Conservation (phyloP, 2,329 filamentous ascomycete species). For the Elsinoe batatas region DNA sequence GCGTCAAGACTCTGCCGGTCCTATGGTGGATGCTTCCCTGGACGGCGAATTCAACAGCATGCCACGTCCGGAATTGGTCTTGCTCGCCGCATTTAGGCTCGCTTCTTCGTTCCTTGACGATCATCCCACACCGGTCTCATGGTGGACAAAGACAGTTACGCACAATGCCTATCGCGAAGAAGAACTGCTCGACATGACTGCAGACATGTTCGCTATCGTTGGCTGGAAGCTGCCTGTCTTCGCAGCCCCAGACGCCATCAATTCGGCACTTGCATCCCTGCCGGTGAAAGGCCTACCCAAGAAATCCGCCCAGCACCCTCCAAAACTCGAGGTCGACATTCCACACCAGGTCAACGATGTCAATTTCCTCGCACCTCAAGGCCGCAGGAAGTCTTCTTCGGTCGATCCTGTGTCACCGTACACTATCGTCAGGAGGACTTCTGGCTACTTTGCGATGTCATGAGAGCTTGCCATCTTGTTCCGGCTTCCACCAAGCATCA, state of each 20-base stretch:
- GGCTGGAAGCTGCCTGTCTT: conserved; percentile 22
- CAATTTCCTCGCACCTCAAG: background rate
- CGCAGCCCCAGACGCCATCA: conserved; percentile 15
- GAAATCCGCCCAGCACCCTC: background rate
- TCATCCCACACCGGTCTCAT: conserved; percentile 17
- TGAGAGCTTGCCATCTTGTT: too few relatives aligned
- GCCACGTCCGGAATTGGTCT: conserved; percentile 17
- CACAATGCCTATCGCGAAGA: conserved; percentile 16
- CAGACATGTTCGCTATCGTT: conserved; percentile 18
- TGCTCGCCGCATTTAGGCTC: conserved; percentile 22
- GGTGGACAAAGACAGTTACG: conserved; percentile 21
- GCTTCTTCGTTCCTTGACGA: conserved; percentile 23
- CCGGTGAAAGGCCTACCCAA: background rate
- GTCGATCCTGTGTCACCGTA: conserved; percentile 4
- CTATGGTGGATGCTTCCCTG: conserved; percentile 10
- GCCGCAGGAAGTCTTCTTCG: background rate
- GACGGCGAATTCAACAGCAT: background rate
- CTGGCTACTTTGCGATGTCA: conserved; percentile 1
- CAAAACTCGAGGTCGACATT: background rate
- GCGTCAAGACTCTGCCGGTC: conserved; percentile 14
- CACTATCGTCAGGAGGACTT: background rate
- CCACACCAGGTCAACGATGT: conserved; percentile 3
- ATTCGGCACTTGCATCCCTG: conserved; percentile 9
- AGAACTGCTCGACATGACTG: conserved; percentile 18
- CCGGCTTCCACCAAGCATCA: too few relatives aligned